Base-by-base conservation (phyloP, 2,329 filamentous ascomycete genomes). In the Verticillium zaregamsianum region DNA sequence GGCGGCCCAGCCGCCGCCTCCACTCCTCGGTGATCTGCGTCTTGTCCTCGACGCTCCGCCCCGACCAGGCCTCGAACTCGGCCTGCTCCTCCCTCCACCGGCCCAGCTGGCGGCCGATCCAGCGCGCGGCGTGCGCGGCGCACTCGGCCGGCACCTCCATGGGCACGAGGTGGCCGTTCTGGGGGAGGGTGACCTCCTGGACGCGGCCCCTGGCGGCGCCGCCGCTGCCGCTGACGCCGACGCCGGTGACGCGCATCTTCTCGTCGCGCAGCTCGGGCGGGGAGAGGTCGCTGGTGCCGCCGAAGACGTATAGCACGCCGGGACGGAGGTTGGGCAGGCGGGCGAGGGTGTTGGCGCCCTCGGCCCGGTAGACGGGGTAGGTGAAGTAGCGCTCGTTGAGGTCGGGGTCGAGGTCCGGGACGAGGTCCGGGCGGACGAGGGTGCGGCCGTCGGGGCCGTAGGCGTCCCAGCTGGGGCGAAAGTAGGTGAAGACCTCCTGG, bases 401-500 rank as follows among this genome's bases (percentile, higher is more conserved):
- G 28, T 70, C 70, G 0, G 77, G 69, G 62, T 80, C 76, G 15
- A 82, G 72, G 66, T 88, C 84, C 2, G 77, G 80, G 3, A 81
- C 66, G 39, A 73, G 70, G 55, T 75, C 69, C 0, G 72, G 74
- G 61, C 80, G 72, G 8, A 84, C 63, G 33, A 82, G 63, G 2
- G 65, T 67, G 14, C 73, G 71, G 23, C 77, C 79, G 5, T 74
- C 65, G 0, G 69, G 59, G 63, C 77, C 74, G 57, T 77, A 73
- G 64, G 78, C 79, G 8, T 77, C 74, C 72, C 75, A 86, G 62
- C 84, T 84, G 0, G 87, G 85, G 0, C 90, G 84, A 65, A 91
- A 76, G 72, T 90, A 95, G 1, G 88, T 92, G 70, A 92, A 89
- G 61, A 95, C 90, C 78, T 96, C 92, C 71, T 97, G 92, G 73